Evolutionary conservation across 2,329 filamentous ascomycete genomes (phyloP), one percentile per base, ranked within the genome.

Genomic region (Xylariaceae sp.): DNA sequence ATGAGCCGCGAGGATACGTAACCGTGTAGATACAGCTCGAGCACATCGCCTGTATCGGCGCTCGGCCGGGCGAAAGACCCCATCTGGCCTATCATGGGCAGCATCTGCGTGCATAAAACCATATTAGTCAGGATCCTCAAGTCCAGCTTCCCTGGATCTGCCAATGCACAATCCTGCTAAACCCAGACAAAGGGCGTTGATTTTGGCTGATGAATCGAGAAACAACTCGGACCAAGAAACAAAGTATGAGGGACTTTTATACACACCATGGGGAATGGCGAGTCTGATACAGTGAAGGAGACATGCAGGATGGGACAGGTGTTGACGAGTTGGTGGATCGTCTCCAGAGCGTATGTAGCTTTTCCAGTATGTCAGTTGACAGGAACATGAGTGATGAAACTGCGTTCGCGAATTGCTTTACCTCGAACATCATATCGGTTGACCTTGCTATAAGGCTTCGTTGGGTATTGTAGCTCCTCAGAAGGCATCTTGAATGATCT

Each of bases 1-100:
- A 94, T 89, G 29, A 96, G 79, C 6, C 92, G 88, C 1, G 87
- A 87, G 58, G 87, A 90, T 65, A 94, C 87, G 73, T 94, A 96
- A 69, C 91, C 91, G 74, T 96, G 92, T 6, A 96, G 82, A 72
- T 96, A 96, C 60, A 89, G 82, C 56, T 92, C 87, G 4, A 92
- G 79, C 0, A 87, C 85, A 63, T 92, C 87, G 47, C 82, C 79
- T 16, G 83, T 73, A 49, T 80, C 79, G 14, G 85, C 80, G 51
- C 82, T 87, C 4, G 87, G 87, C 0, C 78, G 76, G 7, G 79
- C 79, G 70, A 88, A 95, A 21, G 87, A 90, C 11, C 86, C 90
- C 82, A 95, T 89, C 66, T 90, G 87, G 48, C 90, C 91, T 67
- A 96, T 90, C 91, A 96, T 94, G 60, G 92, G 92, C 2, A 96